A percentile compares a stretch with the other conserved stretches of the same genome.
Conservation (phyloP, 2,329 filamentous ascomycete species). For the Dendrostoma leiphaemia region DNA sequence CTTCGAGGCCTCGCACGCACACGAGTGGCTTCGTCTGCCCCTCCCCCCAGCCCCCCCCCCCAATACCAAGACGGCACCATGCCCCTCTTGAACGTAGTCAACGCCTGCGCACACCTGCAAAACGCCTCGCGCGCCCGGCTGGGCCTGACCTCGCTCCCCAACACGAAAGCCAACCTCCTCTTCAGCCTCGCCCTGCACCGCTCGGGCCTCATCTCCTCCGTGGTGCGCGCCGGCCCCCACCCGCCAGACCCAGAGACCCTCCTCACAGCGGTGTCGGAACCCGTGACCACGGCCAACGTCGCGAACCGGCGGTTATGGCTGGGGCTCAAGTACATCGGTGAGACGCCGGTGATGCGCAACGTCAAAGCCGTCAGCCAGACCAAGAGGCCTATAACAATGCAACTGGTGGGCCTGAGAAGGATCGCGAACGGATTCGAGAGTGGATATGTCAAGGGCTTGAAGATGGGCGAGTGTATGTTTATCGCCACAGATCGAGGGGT, state of each 20-base stretch:
- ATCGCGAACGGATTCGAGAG: conserved; percentile 68
- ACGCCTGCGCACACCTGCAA: conserved; percentile 88
- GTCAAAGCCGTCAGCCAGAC: conserved; percentile 71
- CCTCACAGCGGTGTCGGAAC: conserved; percentile 47
- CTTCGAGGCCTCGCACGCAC: too few relatives aligned
- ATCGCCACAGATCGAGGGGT: conserved; percentile 75
- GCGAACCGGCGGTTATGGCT: conserved; percentile 78
- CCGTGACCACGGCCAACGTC: conserved; percentile 68
- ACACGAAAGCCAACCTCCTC: conserved; percentile 75
- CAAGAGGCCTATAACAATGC: conserved; percentile 67
- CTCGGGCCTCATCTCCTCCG: conserved; percentile 75
- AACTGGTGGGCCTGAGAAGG: conserved; percentile 57
- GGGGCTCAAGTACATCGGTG: conserved; percentile 86
- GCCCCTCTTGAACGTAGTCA: conserved; percentile 66
- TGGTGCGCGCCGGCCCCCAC: conserved; percentile 67
- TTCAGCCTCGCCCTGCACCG: conserved; percentile 77
- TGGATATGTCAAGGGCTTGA: conserved; percentile 71
- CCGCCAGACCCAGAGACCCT: conserved; percentile 49
- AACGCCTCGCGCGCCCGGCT: conserved; percentile 84
- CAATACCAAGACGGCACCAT: too few relatives aligned
- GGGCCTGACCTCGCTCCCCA: conserved; percentile 78
- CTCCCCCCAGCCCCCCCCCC: too few relatives aligned
- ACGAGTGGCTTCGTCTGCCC: too few relatives aligned
- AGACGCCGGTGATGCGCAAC: conserved; percentile 71
- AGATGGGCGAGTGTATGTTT: conserved; percentile 80